Base-by-base conservation (phyloP, 2,329 filamentous ascomycete species). In the Fusarium tanahbumbuense region DNA sequence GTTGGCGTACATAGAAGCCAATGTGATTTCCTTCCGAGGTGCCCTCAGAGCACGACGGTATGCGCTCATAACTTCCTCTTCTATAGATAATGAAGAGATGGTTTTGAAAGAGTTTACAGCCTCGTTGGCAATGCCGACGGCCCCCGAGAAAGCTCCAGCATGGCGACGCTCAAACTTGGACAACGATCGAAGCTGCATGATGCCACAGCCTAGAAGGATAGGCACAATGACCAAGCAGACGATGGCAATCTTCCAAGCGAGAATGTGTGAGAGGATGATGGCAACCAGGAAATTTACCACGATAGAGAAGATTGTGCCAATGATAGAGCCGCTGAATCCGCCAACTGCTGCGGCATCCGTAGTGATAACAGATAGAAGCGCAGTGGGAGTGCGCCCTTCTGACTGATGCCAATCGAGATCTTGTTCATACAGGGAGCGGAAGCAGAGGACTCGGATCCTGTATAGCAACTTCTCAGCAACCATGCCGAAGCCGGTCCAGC, bases 161-260 rank as follows among this genome's bases (percentile, higher is more conserved):
- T 92, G 89, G 16, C 86, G 85, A 58, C 87, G 84, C 66, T 92
- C 88, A 49, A 90, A 89, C 40, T 85, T 83, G 4, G 87, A 85
- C 2, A 92, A 84, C 5, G 89, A 85, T 2, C 84, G 85, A 18
- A 93, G 83, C 68, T 92, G 87, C 86, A 93, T 88, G 67, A 92
- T 85, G 0, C 92, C 91, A 0, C 90, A 86, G 3, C 88, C 89
- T 0, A 94, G 83, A 8, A 93, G 85, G 12, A 93, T 79, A 0
- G 92, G 92, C 0, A 93, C 88, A 11, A 88, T 84, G 1, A 91
- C 86, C 8, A 94, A 82, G 57, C 90, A 91, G 6, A 94, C 91
- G 16, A 94, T 79, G 1, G 91, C 91, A 65, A 94, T 92, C 74
- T 88, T 91, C 92, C 92, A 94, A 5, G 90, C 90, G 48, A 94